These are phyloP conservation scores for Pseudozyma sp. DNA, from an alignment of 1,284 basidiomycete genomes.

Conservation along the genomic window DNA sequence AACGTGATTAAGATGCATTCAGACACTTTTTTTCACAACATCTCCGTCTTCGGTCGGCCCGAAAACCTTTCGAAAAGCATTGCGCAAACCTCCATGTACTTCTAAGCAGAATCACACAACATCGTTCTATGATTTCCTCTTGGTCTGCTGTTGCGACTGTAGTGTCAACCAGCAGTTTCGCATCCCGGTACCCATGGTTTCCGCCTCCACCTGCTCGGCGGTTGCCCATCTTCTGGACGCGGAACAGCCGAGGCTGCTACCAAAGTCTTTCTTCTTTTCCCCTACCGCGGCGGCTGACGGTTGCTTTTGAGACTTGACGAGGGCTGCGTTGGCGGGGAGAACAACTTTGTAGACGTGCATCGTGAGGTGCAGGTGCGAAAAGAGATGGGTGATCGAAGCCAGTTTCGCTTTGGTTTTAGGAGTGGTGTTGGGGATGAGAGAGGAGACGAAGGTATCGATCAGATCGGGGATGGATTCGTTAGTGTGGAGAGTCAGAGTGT, in stretches of 20 bases:
- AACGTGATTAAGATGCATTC: background rate
- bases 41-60: background rate
- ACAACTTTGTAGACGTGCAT: constrained; percentile 76
- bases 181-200: constrained; percentile 60
- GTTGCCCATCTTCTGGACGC: constrained; percentile 38
- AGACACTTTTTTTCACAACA: constrained; percentile 4
- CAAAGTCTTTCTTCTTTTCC: constrained; percentile 42
- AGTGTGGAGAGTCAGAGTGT: constrained; percentile 2
- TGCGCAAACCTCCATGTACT: constrained; percentile 29
- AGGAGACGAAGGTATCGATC: constrained; percentile 15
- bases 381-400: constrained; percentile 78
- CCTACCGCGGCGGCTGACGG: background rate
- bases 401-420: constrained; percentile 19
- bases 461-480: constrained; percentile 12
- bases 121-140: background rate
- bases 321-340: background rate
- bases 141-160: constrained; percentile 3
- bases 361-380: constrained; percentile 90
- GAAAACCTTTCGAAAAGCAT: constrained; percentile 6
- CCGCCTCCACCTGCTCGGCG: constrained; percentile 39
- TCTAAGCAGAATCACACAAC: constrained; percentile 17
- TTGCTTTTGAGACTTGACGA: background rate
- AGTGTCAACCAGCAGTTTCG: constrained; percentile 45
- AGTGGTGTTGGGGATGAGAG: constrained; percentile 8
- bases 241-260: constrained; percentile 15